phyloP scores from a whole-genome alignment of 2,329 filamentous ascomycete genomes.

The Hortaea sp. region DNA sequence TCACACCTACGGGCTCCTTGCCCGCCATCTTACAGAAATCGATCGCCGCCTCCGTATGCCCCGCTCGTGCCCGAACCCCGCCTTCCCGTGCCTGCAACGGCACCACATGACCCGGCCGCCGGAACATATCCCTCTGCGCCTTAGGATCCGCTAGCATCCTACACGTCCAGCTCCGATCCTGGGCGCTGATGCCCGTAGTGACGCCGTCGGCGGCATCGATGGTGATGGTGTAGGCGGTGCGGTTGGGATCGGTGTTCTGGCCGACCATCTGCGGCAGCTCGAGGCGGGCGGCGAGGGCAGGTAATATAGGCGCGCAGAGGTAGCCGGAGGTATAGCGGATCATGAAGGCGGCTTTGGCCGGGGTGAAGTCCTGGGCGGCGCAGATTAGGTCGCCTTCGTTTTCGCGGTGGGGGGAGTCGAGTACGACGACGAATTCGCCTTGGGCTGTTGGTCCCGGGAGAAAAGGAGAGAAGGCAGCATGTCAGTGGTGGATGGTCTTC shows the following conservation, averaged over 20 bases:
- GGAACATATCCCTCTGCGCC: constrained; percentile 52
- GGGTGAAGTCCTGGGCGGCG: constrained; percentile 71
- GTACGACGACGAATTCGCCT: constrained; percentile 89
- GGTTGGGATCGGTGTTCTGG: constrained; percentile 67
- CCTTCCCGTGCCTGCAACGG: constrained; percentile 70
- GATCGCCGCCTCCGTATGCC: constrained; percentile 88
- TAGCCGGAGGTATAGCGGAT: constrained; percentile 81
- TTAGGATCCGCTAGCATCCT: constrained; percentile 60
- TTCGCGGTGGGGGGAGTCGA: constrained; percentile 85
- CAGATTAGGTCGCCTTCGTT: constrained; percentile 99
- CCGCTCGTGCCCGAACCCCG: constrained; percentile 67
- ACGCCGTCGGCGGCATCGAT: constrained; percentile 67
- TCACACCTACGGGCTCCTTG: constrained; percentile 66
- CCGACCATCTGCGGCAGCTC: constrained; percentile 82
- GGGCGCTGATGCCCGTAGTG: constrained; percentile 82
- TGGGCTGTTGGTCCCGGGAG: constrained; percentile 9
- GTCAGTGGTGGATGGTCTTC: neutral
- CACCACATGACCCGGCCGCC: constrained; percentile 81
- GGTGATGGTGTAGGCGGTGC: constrained; percentile 86
- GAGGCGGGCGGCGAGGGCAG: constrained; percentile 58
- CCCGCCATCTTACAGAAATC: constrained; percentile 83
- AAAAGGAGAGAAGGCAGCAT: neutral
- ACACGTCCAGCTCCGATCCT: constrained; percentile 76
- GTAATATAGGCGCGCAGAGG: constrained; percentile 76
- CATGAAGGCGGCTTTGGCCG: constrained; percentile 92